Evolutionary conservation across 2,329 filamentous ascomycete species (phyloP), one percentile per base, ranked within the genome.

Genomic region (Colletotrichum tabaci): DNA sequence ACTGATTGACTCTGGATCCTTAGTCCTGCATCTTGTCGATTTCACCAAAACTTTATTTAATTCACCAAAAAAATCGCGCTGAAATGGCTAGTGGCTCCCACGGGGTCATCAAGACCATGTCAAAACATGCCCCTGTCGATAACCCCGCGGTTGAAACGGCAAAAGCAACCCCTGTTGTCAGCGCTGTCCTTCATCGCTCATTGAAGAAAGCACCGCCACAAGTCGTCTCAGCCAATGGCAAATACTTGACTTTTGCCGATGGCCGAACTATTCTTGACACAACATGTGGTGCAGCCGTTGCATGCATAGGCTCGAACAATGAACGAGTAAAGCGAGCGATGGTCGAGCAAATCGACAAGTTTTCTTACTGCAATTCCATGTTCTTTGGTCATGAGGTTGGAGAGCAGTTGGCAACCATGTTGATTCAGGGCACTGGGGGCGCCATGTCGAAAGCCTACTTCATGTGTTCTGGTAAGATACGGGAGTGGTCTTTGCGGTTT

Each of bases 271-370:
- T 96, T 53, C 87, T 95, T 16, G 94, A 96, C 79, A 91, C 90
- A 1, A 93, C 91, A 23, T 89, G 91, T 38, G 94, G 94, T 23
- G 92, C 93, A 3, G 92, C 91, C 26, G 93, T 95, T 4, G 86
- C 90, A 12, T 92, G 91, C 77, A 82, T 96, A 12, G 94, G 93
- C 8, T 91, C 94, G 75, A 90, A 89, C 40, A 87, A 92, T 62
- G 77, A 84, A 52, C 84, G 90, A 58, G 88, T 95, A 15, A 84
- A 84, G 15, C 82, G 87, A 2, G 92, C 91, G 0, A 86, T 94
- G 50, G 80, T 83, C 5, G 76, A 84, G 15, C 92, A 94, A 75
- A 83, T 92, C 74, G 83, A 87, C 58, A 77, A 88, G 55, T 82
- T 92, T 0, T 83, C 85, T 0, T 93, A 81, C 40, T 76, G 78